Base-by-base conservation (phyloP, 345 rosid genomes). In the Excoecaria agallocha region DNA sequence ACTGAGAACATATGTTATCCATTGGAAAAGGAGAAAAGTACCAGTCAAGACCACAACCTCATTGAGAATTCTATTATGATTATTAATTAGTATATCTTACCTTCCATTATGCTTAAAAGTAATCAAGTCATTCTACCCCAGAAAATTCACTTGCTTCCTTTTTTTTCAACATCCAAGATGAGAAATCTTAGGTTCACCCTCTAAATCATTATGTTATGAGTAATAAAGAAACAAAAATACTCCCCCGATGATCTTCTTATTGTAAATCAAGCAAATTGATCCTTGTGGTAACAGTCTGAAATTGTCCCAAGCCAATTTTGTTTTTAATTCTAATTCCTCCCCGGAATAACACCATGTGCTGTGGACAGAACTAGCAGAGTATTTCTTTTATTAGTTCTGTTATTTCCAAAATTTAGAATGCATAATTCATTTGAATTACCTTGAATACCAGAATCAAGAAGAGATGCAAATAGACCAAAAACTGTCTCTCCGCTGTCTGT, bases 361-460 rank as follows among this genome's bases (percentile, higher is more conserved):
- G 13, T 1, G 6, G 13, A 15, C 13, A 55, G 7, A 43, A 56
- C 12, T 35, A 52, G 15, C 22, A 16, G 51, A 51, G 25, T 3
- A 0, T 10, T 30, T 55, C 49, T 22, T 69, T 19, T 8, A 56
- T 37, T 59, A 48, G 9, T 16, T 46, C 16, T 30, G 16, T 37
- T 17, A 55, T 66, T 48, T 49, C 13, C 49, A 46, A 66, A 30
- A 24, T 68, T 43, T 12, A 45, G 37, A 55, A 12, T 15, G 51
- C 12, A 55, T 35, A 68, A 66, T 20, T 37, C 41, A 62, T 51
- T 55, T 61, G 66, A 50, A 61, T 56, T 66, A 95, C 99, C 99
- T 89, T 91, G 97, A 85, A 88, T 85, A 54, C 98, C 83, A 73
- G 96, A 91, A 87, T 91, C 98, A 73, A 91, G 82, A 25, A 95